Percentiles rank a stretch among this genome's conserved stretches.
Evolutionary conservation across 139 green algal species (phyloP).

Genomic region (Chlamydomonas asymmetrica): DNA sequence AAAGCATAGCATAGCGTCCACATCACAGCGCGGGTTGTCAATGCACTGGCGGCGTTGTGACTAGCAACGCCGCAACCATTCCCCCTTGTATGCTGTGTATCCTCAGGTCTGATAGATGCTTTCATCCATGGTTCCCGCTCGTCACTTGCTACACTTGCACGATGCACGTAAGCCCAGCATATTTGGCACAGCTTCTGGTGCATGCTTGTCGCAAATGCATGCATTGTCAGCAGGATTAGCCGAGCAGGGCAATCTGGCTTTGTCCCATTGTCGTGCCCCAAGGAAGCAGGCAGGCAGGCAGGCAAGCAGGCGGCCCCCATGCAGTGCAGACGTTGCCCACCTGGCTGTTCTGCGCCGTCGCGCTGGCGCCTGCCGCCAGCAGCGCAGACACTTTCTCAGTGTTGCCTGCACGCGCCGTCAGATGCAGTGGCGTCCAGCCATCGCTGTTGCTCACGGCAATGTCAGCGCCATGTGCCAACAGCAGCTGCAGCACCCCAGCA

Average conservation of each 20-base stretch:
- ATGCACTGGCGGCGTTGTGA: no score
- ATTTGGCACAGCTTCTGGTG: no score
- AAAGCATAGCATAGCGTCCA: no score
- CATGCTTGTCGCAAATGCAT: no score
- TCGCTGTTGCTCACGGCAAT: background rate
- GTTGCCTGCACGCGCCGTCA: slow-evolving; percentile 48
- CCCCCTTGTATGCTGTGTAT: no score
- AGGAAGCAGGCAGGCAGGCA: background rate
- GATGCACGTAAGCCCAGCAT: no score
- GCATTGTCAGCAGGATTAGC: no score
- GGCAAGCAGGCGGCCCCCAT: background rate
- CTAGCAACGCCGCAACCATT: no score
- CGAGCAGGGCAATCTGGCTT: background rate
- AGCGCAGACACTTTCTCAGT: slow-evolving; percentile 40
- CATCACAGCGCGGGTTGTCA: no score
- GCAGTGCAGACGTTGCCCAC: background rate
- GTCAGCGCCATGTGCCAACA: slow-evolving; percentile 5
- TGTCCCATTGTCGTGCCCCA: background rate
- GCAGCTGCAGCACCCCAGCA: slow-evolving; percentile 16
- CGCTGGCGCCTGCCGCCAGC: slow-evolving; percentile 47
- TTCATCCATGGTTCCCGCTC: no score
- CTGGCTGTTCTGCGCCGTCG: slow-evolving; percentile 34
- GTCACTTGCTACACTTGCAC: no score
- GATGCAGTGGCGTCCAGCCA: slow-evolving; percentile 67
- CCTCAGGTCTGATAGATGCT: no score